Conservation (phyloP, 2,329 filamentous ascomycete species). For the Aspergillus sp. region DNA sequence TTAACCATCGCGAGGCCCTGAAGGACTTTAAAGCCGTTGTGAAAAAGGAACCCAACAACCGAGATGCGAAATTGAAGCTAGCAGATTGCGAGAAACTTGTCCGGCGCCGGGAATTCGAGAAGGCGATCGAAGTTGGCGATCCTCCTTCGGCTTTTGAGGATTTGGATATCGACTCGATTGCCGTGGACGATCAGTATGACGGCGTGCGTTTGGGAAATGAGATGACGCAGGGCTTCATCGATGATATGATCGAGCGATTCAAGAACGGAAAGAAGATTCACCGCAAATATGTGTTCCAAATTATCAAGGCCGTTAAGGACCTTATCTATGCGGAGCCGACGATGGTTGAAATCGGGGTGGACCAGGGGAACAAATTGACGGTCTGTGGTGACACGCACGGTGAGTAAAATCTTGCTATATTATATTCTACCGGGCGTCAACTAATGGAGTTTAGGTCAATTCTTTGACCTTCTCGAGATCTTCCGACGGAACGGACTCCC, state of each 20-base stretch:
- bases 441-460: conserved; percentile 60
- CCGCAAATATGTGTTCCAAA: conserved; percentile 96
- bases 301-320: conserved; percentile 80
- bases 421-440: background rate
- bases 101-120: conserved; percentile 83
- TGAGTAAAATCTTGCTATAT: conserved; percentile 28
- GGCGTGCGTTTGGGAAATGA: conserved; percentile 64
- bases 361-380: conserved; percentile 69
- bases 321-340: conserved; percentile 88
- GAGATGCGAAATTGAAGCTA: conserved; percentile 82
- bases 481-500: conserved; percentile 87
- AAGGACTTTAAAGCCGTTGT: conserved; percentile 89
- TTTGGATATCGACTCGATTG: conserved; percentile 77
- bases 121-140: conserved; percentile 87
- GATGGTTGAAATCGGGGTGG: conserved; percentile 88
- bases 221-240: conserved; percentile 95
- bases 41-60: conserved; percentile 77
- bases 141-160: conserved; percentile 87
- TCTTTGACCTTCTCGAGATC: conserved; percentile 92
- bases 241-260: conserved; percentile 95
- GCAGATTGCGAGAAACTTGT: conserved; percentile 93
- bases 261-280: conserved; percentile 92
- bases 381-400: conserved; percentile 97
- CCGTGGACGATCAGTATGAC: conserved; percentile 76
- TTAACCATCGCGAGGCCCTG: conserved; percentile 78